Conservation (phyloP, 768 basidiomycete genomes). For the Tephrocybe sp. region DNA sequence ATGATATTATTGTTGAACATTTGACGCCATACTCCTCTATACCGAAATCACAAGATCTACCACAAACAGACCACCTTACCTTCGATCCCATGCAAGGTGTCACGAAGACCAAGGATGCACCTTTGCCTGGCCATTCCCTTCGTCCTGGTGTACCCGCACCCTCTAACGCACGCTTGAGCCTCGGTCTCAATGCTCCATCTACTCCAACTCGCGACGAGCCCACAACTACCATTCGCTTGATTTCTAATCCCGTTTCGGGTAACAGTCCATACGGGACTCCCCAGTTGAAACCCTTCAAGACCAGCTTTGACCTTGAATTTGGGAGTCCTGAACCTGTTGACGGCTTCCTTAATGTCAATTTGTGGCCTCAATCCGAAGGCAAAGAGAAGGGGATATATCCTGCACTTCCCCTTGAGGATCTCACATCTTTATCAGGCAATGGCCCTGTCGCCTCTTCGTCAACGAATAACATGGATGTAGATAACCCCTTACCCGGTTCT, state of each 20-base stretch:
- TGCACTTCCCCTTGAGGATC: conserved; percentile 31
- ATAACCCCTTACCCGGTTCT: conserved; percentile 33
- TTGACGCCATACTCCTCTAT: conserved; percentile 44
- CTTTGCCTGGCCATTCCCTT: conserved; percentile 57
- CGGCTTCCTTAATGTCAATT: conserved; percentile 17
- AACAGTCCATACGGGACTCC: conserved; percentile 44
- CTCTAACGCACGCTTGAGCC: conserved; percentile 55
- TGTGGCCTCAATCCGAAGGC: conserved; percentile 29
- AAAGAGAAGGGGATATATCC: conserved; percentile 33
- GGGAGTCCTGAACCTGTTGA: conserved; percentile 42
- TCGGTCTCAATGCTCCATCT: conserved; percentile 42
- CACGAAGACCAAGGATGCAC: conserved; percentile 24
- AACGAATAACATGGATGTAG: conserved; percentile 17
- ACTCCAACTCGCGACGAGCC: conserved; percentile 40
- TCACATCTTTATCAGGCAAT: conserved; percentile 14
- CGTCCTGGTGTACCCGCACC: conserved; percentile 64
- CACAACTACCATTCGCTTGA: conserved; percentile 51
- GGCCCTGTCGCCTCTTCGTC: conserved; percentile 19
- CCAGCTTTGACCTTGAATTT: conserved; percentile 65
- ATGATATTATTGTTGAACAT: conserved; percentile 36
- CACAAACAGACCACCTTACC: conserved; percentile 49
- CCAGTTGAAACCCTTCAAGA: conserved; percentile 60
- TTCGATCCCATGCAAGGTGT: conserved; percentile 26
- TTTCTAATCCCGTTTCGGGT: conserved; percentile 31
- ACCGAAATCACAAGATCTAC: conserved; percentile 29